These are phyloP conservation scores for Hibiscus mutabilis DNA, from an alignment of 345 rosid genomes.

Conservation along the genomic window DNA sequence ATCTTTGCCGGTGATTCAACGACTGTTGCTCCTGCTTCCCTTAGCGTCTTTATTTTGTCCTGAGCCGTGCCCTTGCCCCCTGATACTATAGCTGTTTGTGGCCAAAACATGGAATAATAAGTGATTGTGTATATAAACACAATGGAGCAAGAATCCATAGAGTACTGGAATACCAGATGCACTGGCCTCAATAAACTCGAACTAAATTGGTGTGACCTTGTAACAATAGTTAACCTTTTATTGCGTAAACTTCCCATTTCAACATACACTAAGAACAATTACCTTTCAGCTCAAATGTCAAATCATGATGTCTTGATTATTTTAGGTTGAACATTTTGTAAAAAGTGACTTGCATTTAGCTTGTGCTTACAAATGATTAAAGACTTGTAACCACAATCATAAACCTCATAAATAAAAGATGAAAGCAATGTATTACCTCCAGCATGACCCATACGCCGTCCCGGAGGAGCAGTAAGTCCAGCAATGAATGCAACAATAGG, in stretches of 20 bases:
- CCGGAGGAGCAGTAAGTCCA: conserved; percentile 96
- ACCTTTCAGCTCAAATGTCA: not conserved
- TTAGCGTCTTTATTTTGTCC: too few species aligned
- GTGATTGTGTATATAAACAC: not conserved
- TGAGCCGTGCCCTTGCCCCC: too few species aligned
- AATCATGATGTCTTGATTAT: not conserved
- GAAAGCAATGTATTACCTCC: conserved; percentile 52
- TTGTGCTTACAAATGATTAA: not conserved
- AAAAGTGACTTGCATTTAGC: too few species aligned
- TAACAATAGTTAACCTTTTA: too few species aligned
- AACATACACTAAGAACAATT: too few species aligned
- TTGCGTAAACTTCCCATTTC: too few species aligned
- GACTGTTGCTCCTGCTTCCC: too few species aligned
- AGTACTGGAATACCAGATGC: too few species aligned
- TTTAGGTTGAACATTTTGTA: not conserved
- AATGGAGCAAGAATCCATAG: too few species aligned
- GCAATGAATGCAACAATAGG: too few species aligned
- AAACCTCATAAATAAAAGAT: not conserved
- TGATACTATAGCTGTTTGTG: conserved; percentile 69
- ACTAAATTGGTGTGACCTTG: too few species aligned
- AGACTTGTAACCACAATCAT: not conserved
- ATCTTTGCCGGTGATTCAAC: conserved; percentile 95
- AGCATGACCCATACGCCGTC: conserved; percentile 99
- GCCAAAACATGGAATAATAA: not conserved
- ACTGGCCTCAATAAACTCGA: too few species aligned